Evolutionary conservation across 208 protist genomes (phyloP), one percentile per base, ranked within the genome.

Genomic region (Acanthamoeba divionensis): DNA sequence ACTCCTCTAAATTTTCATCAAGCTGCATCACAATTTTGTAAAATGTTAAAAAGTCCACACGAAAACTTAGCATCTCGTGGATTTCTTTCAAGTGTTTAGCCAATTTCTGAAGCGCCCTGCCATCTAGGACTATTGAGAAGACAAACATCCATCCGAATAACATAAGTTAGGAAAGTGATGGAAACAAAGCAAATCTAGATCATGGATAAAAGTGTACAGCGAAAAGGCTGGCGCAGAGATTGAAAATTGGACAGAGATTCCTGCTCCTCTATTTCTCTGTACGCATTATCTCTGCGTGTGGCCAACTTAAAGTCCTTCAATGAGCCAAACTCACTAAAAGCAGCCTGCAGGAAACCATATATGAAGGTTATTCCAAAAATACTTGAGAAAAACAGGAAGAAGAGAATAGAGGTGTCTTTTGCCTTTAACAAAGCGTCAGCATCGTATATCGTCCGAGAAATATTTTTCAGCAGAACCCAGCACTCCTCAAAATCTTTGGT

Each of bases 241-340:
- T 54, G 44, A 45, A 75, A 75, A 45, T 75, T 75, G 33, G 66
- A 75, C n/a, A 75, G 38, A 15, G 66, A 38, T 45, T 75, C 66
- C 66, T 75, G 66, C 66, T 75, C 66, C 38, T 75, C 66, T 36
- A 75, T 75, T 45, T 75, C 66, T 36, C 66, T 36, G 10, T 75
- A 75, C 15, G 66, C 66, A 24, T 10, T 45, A 18, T 45, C 12
- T 10, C 66, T 15, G 12, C 66, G 66, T 21, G 38, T 29, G 38
- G 33, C 44, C 8, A 75, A 54, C 29, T 75, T 75, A 9, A 75
- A 21, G 10, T 75, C 66, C 66, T 75, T 75, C 38, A 75, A 45
- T 45, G 66, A 75, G 38, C 66, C 66, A 45, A 75, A 75, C 9
- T 75, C 66, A 29, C 38, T 29, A 45, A 54, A 75, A 24, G 66